These are phyloP conservation scores for Aspergillus ochraceus DNA, from an alignment of 2,329 filamentous ascomycete genomes.

Conservation along the genomic window DNA sequence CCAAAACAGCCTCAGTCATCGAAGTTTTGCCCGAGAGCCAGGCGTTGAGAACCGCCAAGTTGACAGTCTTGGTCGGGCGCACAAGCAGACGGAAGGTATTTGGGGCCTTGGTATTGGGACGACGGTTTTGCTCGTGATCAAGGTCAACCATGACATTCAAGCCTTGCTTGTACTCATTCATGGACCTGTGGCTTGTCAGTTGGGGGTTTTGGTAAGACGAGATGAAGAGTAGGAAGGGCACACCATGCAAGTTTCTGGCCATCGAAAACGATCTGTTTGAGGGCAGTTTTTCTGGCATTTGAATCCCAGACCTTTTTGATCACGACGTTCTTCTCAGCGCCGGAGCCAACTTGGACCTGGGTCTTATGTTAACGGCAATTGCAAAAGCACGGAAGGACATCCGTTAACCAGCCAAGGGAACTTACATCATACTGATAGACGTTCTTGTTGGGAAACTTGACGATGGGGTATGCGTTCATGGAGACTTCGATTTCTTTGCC, in stretches of 20 bases:
- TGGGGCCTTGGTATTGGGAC: conserved; percentile 30
- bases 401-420: conserved; percentile 17
- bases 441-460: conserved; percentile 56
- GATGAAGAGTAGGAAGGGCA: conserved; percentile 25
- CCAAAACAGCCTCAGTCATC: conserved; percentile 68
- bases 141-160: conserved; percentile 67
- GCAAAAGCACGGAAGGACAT: too few species aligned
- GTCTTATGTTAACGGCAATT: conserved; percentile 10
- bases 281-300: conserved; percentile 58
- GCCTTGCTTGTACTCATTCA: conserved; percentile 42
- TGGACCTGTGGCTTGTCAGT: conserved; percentile 35
- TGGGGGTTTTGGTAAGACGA: conserved; percentile 31
- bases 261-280: conserved; percentile 71
- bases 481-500: conserved; percentile 57
- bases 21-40: conserved; percentile 64
- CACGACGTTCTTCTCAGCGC: conserved; percentile 63
- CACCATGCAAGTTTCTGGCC: conserved; percentile 85
- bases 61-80: conserved; percentile 64
- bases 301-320: conserved; percentile 77
- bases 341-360: conserved; percentile 67
- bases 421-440: conserved; percentile 86
- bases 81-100: conserved; percentile 64
- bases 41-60: conserved; percentile 63
- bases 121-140: conserved; percentile 62
- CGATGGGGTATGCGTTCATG: conserved; percentile 76